Percentiles rank a stretch among this genome's conserved stretches.
Evolutionary conservation across 441 rosid genomes (phyloP).

Genomic region (Gossypium aridum): DNA sequence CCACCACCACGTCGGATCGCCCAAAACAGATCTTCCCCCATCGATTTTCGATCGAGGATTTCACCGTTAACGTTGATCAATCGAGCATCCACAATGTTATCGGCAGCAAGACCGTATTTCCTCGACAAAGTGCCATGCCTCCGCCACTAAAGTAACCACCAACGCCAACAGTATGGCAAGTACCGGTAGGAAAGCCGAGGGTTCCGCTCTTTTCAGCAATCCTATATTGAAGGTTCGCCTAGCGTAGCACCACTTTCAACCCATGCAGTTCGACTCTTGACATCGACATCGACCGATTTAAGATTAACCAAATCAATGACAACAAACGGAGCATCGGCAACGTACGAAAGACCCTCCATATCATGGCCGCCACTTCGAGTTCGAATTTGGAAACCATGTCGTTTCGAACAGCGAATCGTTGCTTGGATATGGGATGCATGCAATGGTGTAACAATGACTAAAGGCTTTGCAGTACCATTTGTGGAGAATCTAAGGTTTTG

Average conservation of each 20-base stretch:
- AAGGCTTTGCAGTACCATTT: not conserved
- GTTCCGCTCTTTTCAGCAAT: not conserved
- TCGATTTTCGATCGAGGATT: not conserved
- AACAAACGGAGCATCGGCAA: not conserved
- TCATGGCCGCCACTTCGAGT: not conserved
- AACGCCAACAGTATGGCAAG: not conserved
- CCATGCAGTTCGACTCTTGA: not conserved
- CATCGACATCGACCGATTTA: not conserved
- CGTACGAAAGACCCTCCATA: not conserved
- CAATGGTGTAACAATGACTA: not conserved
- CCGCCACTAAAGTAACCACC: not conserved
- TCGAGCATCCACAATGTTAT: not conserved
- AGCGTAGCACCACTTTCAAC: not conserved
- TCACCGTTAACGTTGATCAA: not conserved
- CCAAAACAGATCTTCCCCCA: not conserved
- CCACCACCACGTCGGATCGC: not conserved
- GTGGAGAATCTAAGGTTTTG: not conserved
- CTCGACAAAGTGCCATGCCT: not conserved
- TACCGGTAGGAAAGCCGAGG: not conserved
- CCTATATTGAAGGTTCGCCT: not conserved
- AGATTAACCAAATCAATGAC: not conserved
- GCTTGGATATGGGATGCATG: conserved; percentile 1
- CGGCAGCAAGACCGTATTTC: not conserved
- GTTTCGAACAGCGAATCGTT: not conserved
- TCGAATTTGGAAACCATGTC: not conserved